These are phyloP conservation scores for Nepenthes gracilis DNA, from an alignment of 148 eudicot genomes.

Conservation along the genomic window DNA sequence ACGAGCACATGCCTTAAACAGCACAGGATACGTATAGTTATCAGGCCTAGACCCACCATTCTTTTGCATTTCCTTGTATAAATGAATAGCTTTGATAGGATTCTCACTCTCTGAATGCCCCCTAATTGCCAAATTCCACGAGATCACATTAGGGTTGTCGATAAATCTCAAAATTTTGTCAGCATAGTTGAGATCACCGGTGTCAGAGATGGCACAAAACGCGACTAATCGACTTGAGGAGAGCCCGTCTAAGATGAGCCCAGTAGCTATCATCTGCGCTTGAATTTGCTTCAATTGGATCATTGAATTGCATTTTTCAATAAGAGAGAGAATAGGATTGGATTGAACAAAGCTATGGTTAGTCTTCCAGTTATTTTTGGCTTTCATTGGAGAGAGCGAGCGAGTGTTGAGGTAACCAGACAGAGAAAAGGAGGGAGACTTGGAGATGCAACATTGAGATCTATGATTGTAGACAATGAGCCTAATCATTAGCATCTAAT, in stretches of 20 bases:
- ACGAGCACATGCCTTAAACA: constrained; percentile 36
- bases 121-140: constrained; percentile 43
- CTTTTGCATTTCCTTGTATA: constrained; percentile 26
- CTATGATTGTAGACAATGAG: constrained; percentile 4
- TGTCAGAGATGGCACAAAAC: constrained; percentile 42
- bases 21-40: constrained; percentile 37
- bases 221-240: background rate
- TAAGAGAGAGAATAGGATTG: constrained; percentile 35
- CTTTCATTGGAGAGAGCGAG: constrained; percentile 10
- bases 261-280: constrained; percentile 36
- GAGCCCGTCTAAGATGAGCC: constrained; percentile 7
- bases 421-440: background rate
- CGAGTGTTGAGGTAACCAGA: background rate
- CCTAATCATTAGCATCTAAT: constrained; percentile 20
- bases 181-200: constrained; percentile 27
- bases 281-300: constrained; percentile 40
- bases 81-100: constrained; percentile 17
- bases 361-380: constrained; percentile 48
- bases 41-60: constrained; percentile 25
- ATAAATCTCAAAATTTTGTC: constrained; percentile 18
- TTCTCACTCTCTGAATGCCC: constrained; percentile 23
- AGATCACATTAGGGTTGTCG: constrained; percentile 26
- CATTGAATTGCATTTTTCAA: constrained; percentile 32
- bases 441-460: constrained; percentile 2
- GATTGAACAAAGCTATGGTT: constrained; percentile 41